Evolutionary conservation across 768 basidiomycete species (phyloP).

Genomic region (Tubosaeta sp.): DNA sequence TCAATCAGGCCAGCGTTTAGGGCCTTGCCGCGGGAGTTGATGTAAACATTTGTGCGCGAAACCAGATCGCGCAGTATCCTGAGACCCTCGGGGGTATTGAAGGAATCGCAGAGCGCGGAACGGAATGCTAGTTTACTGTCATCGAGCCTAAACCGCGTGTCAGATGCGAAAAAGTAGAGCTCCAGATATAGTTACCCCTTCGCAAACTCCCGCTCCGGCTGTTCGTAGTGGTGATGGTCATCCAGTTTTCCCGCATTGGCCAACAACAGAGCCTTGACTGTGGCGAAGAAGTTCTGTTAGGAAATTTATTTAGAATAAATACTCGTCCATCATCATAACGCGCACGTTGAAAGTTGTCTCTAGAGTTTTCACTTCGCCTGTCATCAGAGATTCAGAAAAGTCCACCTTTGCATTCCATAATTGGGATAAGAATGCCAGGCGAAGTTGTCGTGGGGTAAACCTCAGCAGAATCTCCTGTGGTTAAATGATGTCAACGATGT

Average conservation of each 20-base stretch:
- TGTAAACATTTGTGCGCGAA: constrained; percentile 83
- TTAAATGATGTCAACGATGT: neutral
- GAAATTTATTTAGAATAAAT: constrained; percentile 4
- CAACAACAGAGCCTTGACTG: constrained; percentile 72
- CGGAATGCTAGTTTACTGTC: constrained; percentile 76
- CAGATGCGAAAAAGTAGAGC: constrained; percentile 8
- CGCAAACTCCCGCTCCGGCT: constrained; percentile 64
- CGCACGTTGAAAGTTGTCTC: constrained; percentile 84
- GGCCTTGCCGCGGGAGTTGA: constrained; percentile 58
- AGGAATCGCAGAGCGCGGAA: constrained; percentile 88
- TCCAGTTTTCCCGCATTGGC: constrained; percentile 48
- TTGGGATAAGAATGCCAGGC: constrained; percentile 87
- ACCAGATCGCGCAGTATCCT: constrained; percentile 75
- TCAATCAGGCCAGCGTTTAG: constrained; percentile 62
- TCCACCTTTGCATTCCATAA: constrained; percentile 92
- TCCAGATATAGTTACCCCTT: constrained; percentile 43
- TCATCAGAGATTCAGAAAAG: constrained; percentile 88
- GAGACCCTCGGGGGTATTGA: constrained; percentile 89
- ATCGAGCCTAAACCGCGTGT: constrained; percentile 52
- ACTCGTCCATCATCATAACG: constrained; percentile 3
- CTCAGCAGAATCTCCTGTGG: constrained; percentile 78
- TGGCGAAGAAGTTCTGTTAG: constrained; percentile 88
- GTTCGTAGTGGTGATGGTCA: constrained; percentile 61
- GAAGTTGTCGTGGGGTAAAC: constrained; percentile 82
- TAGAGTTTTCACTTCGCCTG: constrained; percentile 79